Evolutionary conservation across 202 grass and related monocot species (phyloP).

Genomic region (Schoenoplectus tabernaemontani): DNA sequence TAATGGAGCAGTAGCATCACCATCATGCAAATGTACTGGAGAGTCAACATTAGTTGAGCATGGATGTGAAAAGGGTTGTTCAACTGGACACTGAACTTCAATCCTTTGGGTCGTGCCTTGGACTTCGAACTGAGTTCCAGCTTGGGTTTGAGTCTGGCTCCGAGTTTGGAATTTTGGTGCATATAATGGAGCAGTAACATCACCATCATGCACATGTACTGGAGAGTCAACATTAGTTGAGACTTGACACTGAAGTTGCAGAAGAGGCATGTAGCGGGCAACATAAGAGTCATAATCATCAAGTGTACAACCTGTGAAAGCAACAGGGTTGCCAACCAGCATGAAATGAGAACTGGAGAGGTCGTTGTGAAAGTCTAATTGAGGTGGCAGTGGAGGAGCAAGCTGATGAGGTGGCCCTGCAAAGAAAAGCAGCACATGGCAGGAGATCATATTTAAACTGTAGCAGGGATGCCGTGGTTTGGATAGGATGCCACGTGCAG

Average conservation of each 20-base stretch:
- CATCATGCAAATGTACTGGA: not conserved
- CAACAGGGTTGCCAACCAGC: not conserved
- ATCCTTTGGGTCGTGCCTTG: not conserved
- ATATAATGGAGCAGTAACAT: not conserved
- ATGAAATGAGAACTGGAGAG: not conserved
- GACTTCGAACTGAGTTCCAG: not conserved
- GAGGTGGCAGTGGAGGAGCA: not conserved
- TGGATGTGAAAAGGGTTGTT: not conserved
- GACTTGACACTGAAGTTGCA: not conserved
- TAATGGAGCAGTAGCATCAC: not conserved
- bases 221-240: not conserved
- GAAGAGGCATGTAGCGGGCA: not conserved
- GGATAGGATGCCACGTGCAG: not conserved
- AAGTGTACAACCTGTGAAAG: not conserved
- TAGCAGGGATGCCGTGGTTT: not conserved
- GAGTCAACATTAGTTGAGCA: not conserved
- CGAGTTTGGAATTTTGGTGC: not conserved
- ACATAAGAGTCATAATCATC: not conserved
- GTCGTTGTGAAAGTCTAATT: not conserved
- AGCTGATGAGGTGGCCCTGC: not conserved
- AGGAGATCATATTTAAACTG: not conserved
- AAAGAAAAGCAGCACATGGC: constrained; percentile 9
- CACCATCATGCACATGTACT: not conserved
- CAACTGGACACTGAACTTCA: not conserved
- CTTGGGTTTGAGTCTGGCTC: not conserved